These are phyloP conservation scores for Tubosaeta brunneosetosa DNA, from an alignment of 768 basidiomycete genomes.

Conservation along the genomic window DNA sequence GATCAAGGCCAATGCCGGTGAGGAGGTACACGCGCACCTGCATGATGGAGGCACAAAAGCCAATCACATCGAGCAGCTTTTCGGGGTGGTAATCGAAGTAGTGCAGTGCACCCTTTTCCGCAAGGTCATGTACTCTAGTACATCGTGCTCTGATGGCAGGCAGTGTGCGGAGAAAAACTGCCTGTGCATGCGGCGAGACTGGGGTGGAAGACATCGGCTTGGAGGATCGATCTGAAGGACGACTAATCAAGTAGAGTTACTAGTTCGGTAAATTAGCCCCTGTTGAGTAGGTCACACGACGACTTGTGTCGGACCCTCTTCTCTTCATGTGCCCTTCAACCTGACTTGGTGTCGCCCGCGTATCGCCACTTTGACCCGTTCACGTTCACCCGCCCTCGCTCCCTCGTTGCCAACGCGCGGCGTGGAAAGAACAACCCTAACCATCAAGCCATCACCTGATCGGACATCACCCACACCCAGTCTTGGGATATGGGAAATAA, in stretches of 20 bases:
- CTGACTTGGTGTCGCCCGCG: constrained; percentile 10
- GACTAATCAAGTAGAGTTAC: not conserved
- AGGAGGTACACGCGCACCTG: constrained; percentile 42
- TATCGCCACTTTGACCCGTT: not conserved
- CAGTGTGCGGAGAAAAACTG: constrained; percentile 75
- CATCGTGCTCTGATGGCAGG: constrained; percentile 91
- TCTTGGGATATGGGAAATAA: constrained; percentile 13
- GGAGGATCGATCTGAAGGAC: not conserved
- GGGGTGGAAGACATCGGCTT: not conserved
- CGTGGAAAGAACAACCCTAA: not conserved
- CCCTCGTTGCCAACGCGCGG: constrained; percentile 26
- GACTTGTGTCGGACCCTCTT: not conserved
- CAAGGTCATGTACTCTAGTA: constrained; percentile 70
- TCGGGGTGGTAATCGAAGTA: constrained; percentile 86
- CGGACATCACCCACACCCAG: constrained; percentile 1
- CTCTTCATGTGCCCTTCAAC: constrained; percentile 14
- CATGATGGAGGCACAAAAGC: constrained; percentile 75
- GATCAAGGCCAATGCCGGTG: not conserved
- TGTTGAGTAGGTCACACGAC: not conserved
- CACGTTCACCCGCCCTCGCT: not conserved
- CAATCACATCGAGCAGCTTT: constrained; percentile 62
- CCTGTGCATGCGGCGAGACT: constrained; percentile 23
- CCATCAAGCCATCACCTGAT: constrained; percentile 3
- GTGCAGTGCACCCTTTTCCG: constrained; percentile 65
- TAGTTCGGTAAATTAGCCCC: not conserved